Evolutionary conservation across 495 filamentous ascomycete genomes (phyloP).

Genomic region (Podospora pseudopauciseta): DNA sequence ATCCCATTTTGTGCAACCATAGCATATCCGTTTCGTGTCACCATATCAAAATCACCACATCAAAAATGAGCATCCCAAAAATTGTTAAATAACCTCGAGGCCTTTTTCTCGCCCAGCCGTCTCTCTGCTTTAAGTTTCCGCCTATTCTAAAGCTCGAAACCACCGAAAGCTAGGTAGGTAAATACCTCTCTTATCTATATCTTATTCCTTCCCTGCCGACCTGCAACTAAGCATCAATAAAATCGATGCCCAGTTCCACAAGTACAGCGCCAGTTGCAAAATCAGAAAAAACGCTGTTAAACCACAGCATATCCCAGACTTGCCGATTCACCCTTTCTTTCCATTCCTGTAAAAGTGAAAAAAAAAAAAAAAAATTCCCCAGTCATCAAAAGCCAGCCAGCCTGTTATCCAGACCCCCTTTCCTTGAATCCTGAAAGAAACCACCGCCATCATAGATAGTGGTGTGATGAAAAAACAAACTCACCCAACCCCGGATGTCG

Average conservation of each 20-base stretch:
- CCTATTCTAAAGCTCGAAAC: too few species aligned
- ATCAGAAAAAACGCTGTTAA: neutral
- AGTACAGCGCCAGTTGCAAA: neutral
- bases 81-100: too few species aligned
- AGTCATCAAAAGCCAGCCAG: neutral
- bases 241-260: neutral
- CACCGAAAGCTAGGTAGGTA: neutral
- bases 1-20: too few species aligned
- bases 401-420: neutral
- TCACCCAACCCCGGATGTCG: neutral
- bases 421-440: neutral
- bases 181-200: neutral
- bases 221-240: neutral
- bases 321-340: neutral
- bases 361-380: neutral
- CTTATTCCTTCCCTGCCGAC: neutral
- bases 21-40: too few species aligned
- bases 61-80: too few species aligned
- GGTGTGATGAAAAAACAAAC: neutral
- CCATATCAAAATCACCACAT: too few species aligned
- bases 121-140: too few species aligned
- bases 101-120: too few species aligned
- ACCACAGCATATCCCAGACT: neutral
- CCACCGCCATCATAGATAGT: neutral
- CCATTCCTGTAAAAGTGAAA: neutral